A percentile compares a stretch with the other conserved stretches of the same genome.
Evolutionary conservation across 2,329 filamentous ascomycete genomes (phyloP).

Genomic region (Fusarium haematococcum): DNA sequence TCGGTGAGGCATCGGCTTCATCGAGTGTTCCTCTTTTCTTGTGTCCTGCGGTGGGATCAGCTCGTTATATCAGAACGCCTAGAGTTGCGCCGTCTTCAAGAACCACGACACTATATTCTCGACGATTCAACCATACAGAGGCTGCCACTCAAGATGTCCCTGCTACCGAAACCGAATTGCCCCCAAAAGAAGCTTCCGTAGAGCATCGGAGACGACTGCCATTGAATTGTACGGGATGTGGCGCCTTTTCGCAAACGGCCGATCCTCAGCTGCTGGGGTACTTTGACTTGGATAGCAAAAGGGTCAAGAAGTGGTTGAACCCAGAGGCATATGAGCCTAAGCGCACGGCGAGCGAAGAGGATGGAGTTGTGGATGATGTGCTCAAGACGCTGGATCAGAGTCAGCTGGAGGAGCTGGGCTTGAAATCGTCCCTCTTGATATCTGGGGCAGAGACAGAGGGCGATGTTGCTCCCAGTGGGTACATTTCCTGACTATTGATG

Average conservation of each 20-base stretch:
- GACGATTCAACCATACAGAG: slow-evolving; percentile 46
- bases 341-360: slow-evolving; percentile 49
- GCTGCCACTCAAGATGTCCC: slow-evolving; percentile 13
- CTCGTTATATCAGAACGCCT: slow-evolving; percentile 21
- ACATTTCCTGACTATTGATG: background rate
- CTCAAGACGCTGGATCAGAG: slow-evolving; percentile 57
- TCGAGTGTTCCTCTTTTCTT: slow-evolving; percentile 61
- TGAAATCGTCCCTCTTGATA: slow-evolving; percentile 57
- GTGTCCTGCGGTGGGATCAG: slow-evolving; percentile 57
- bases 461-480: slow-evolving; percentile 31
- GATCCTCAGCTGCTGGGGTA: slow-evolving; percentile 66
- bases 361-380: slow-evolving; percentile 60
- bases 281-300: slow-evolving; percentile 64
- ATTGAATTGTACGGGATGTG: slow-evolving; percentile 72
- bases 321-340: slow-evolving; percentile 31
- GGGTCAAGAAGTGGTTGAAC: slow-evolving; percentile 61
- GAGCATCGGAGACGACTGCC: slow-evolving; percentile 56
- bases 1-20: slow-evolving; percentile 51
- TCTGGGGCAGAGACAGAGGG: slow-evolving; percentile 43
- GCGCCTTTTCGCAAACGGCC: slow-evolving; percentile 70
- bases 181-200: background rate
- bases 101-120: slow-evolving; percentile 27
- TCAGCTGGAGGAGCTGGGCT: slow-evolving; percentile 58
- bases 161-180: background rate
- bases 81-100: slow-evolving; percentile 16